Conservation (phyloP, 192 early-diverging fungal genomes). For the Gigaspora rosea region DNA sequence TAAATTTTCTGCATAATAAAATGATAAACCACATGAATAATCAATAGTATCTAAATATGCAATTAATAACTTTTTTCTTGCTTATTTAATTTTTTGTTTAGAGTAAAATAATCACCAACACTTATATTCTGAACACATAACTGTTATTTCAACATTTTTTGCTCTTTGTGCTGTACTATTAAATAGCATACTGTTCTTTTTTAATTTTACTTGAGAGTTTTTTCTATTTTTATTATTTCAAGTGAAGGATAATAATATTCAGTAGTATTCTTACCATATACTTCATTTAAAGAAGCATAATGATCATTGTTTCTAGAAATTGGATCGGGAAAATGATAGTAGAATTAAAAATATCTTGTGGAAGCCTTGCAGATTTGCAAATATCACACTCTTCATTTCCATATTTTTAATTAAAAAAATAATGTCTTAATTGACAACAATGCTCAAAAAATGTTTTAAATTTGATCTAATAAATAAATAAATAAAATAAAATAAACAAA, state of each 20-base stretch:
- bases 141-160: not conserved
- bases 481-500: no score
- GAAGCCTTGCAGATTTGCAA: not conserved
- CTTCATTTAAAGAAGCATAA: not conserved
- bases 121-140: not conserved
- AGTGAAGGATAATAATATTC: not conserved
- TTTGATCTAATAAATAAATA: not conserved
- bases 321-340: not conserved
- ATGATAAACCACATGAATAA: not conserved
- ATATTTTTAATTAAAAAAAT: slow-evolving; percentile 4
- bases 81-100: not conserved
- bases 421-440: not conserved
- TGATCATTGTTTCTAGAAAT: not conserved
- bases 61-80: not conserved
- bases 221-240: not conserved
- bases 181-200: not conserved
- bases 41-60: not conserved
- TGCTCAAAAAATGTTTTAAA: not conserved
- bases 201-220: not conserved
- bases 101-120: not conserved
- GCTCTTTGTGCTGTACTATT: not conserved
- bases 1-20: not conserved
- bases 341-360: not conserved
- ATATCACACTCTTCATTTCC: not conserved
- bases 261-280: not conserved